These are phyloP conservation scores for Sanguinoderma infundibulare DNA, from an alignment of 1,284 basidiomycete genomes.

Conservation along the genomic window DNA sequence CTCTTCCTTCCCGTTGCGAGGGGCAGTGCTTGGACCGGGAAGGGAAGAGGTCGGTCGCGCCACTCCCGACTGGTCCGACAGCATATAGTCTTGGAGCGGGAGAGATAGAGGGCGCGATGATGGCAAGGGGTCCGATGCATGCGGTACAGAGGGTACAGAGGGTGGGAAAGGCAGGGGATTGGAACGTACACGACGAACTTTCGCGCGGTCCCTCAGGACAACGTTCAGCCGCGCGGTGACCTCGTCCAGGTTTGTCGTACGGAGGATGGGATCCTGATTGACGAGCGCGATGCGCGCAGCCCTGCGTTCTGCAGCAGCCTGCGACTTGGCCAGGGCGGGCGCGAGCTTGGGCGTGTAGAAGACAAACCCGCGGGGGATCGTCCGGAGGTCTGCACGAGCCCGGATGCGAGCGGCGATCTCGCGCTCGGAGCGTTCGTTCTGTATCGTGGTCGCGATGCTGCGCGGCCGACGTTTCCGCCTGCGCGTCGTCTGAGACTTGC, in stretches of 20 bases:
- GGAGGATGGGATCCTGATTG: conserved; percentile 43
- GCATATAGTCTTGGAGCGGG: conserved; percentile 42
- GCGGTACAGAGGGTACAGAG: not conserved
- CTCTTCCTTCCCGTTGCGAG: conserved; percentile 28
- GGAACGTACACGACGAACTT: conserved; percentile 26
- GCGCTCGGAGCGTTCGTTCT: conserved; percentile 57
- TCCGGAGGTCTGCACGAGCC: conserved; percentile 62
- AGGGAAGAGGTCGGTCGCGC: conserved; percentile 6
- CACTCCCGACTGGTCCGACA: conserved; percentile 33
- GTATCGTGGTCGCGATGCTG: conserved; percentile 48
- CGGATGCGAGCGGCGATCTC: conserved; percentile 61
- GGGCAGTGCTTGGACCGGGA: not conserved
- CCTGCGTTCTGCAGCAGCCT: conserved; percentile 8
- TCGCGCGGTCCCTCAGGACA: conserved; percentile 46
- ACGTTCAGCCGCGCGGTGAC: conserved; percentile 61
- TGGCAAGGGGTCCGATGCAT: not conserved
- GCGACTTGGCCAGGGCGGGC: conserved; percentile 18
- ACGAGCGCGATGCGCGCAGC: conserved; percentile 17
- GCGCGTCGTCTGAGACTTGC: conserved; percentile 45
- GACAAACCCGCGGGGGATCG: conserved; percentile 67
- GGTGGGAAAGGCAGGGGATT: conserved; percentile 7
- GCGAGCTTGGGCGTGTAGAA: conserved; percentile 58
- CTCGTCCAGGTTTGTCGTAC: conserved; percentile 61
- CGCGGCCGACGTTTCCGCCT: conserved; percentile 46
- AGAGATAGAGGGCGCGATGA: conserved; percentile 13